phyloP scores from a whole-genome alignment of 257 asterid genomes.

The Solanum paucissectum region DNA sequence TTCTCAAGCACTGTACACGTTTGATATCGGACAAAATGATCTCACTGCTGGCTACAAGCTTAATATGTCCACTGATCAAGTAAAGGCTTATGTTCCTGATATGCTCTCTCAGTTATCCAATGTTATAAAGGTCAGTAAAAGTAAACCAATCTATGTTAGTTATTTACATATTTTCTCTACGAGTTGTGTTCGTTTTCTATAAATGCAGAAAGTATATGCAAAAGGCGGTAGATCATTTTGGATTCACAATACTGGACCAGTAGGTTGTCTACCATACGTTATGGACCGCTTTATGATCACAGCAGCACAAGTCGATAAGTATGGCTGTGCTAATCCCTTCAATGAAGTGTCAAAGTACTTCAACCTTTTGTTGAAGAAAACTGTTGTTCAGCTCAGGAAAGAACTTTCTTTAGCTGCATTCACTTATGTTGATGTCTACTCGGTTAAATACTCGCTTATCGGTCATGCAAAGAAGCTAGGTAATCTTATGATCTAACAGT shows the following conservation, averaged over 20 bases:
- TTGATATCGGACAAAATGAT: slow-evolving; percentile 84
- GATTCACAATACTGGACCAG: slow-evolving; percentile 83
- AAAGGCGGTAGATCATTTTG: slow-evolving; percentile 61
- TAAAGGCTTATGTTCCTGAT: slow-evolving; percentile 63
- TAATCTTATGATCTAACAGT: not conserved
- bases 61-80: slow-evolving; percentile 53
- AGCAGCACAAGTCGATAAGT: slow-evolving; percentile 47
- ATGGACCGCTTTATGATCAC: slow-evolving; percentile 50
- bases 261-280: slow-evolving; percentile 58
- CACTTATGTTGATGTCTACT: slow-evolving; percentile 53
- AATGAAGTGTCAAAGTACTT: slow-evolving; percentile 60
- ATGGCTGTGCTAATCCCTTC: slow-evolving; percentile 57
- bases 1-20: slow-evolving; percentile 48
- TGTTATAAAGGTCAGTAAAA: slow-evolving; percentile 37
- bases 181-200: not conserved
- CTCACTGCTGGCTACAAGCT: slow-evolving; percentile 68
- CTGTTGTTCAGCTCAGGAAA: slow-evolving; percentile 32
- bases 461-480: slow-evolving; percentile 42
- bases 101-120: slow-evolving; percentile 36
- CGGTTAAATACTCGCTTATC: slow-evolving; percentile 49
- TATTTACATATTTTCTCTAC: not conserved
- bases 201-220: slow-evolving; percentile 26
- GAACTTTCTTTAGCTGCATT: slow-evolving; percentile 60
- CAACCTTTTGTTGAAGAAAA: slow-evolving; percentile 39
- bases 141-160: not conserved